Base-by-base conservation (phyloP, 441 rosid species). In the Dalechampia spathulata region DNA sequence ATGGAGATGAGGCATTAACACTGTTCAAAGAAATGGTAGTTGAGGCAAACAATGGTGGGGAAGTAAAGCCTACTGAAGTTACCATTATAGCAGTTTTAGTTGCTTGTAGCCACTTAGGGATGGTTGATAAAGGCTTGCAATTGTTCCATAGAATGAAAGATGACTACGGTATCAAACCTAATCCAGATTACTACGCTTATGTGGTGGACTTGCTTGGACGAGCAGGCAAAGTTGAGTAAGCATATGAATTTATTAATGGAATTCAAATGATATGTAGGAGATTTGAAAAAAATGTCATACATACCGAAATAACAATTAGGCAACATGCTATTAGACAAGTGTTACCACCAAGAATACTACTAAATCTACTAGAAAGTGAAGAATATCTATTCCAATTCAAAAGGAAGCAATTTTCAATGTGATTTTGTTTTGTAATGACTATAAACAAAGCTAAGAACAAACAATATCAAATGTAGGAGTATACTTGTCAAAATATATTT, bases 31-130 rank as follows among this genome's bases (percentile, higher is more conserved):
- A 52, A 50, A 79, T 86, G 93, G 74, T 65, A 20, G 63, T 68
- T 3, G 69, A 57, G 55, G 75, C 55, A 65, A 39, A 69, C 17
- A 62, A 28, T 12, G 51, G 32, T 23, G 59, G 52, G 25, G 72
- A 53, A 51, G 76, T 73, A 37, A 81, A 79, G 69, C 96, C 94
- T 45, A 86, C 77, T 73, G 85, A 68, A 57, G 80, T 88, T 48
- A 88, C 96, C 49, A 81, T 84, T 54, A 64, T 88, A 58, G 79
- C 96, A 55, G n/a, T 85, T 21, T 73, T 88, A 70, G 86, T 91
- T 6, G 86, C 98, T 49, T 83, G 92, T 61, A 92, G 96, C 73
- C 96, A 88, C 64, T 78, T 95, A 13, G 85, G 94, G 50, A 70
- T 86, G 85, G 94, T 86, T 51, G 75, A 79, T 30, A 83, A 78